Evolutionary conservation across 345 rosid species (phyloP).

Genomic region (Psidium guajava): DNA sequence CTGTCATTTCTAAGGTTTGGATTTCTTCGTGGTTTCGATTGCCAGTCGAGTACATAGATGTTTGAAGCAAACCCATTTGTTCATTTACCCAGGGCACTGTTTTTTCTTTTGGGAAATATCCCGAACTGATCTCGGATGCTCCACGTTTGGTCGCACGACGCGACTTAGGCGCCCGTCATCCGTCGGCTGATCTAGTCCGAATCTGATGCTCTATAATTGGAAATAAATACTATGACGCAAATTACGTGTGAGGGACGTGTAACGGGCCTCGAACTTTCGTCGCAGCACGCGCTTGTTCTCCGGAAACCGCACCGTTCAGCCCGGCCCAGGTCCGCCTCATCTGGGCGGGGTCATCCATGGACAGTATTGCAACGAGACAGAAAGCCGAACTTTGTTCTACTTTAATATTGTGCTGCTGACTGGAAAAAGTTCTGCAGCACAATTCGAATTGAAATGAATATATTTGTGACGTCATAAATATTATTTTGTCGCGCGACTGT

Average conservation of each 20-base stretch:
- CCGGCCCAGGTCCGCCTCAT: background rate
- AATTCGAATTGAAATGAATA: background rate
- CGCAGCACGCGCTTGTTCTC: background rate
- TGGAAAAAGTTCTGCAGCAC: background rate
- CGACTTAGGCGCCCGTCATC: background rate
- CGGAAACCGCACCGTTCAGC: background rate
- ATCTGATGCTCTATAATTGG: background rate
- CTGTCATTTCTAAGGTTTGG: background rate
- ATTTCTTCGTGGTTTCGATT: background rate
- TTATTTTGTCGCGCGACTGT: background rate
- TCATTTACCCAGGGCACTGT: background rate
- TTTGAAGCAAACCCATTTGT: background rate
- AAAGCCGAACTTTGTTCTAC: background rate
- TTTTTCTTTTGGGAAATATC: too few relatives aligned
- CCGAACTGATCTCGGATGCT: background rate
- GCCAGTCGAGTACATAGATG: background rate
- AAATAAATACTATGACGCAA: background rate
- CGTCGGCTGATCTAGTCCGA: fast-evolving
- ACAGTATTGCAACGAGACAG: background rate
- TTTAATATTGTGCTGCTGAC: background rate
- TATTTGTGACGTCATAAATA: too few relatives aligned
- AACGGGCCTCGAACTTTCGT: background rate
- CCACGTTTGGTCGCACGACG: background rate
- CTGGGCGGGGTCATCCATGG: background rate
- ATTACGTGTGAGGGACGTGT: background rate